Percentiles rank a stretch among this genome's conserved stretches.
Evolutionary conservation across 2,329 filamentous ascomycete genomes (phyloP).

Genomic region (Neofusicoccum sp.): DNA sequence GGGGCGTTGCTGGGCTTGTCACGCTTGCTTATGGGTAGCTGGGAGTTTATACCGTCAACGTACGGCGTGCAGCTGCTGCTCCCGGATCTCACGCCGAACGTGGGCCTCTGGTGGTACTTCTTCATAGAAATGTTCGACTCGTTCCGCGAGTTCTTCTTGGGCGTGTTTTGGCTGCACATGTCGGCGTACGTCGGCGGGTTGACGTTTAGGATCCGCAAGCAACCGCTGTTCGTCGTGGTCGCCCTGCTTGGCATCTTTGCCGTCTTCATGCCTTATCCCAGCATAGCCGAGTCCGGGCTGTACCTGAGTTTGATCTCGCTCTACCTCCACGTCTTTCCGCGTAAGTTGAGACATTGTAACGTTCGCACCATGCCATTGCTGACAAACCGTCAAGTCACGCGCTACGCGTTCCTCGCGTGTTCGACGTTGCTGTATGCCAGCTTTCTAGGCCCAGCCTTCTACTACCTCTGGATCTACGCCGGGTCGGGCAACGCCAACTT

Average conservation of each 20-base stretch:
- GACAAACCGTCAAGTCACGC: conserved; percentile 62
- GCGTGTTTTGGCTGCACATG: conserved; percentile 96
- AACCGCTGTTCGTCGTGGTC: conserved; percentile 82
- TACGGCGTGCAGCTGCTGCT: conserved; percentile 91
- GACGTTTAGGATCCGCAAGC: conserved; percentile 75
- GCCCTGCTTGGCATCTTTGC: conserved; percentile 86
- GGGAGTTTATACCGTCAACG: conserved; percentile 83
- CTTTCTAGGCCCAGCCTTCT: conserved; percentile 89
- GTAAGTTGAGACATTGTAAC: conserved; percentile 46
- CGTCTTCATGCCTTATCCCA: conserved; percentile 96
- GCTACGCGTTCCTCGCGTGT: conserved; percentile 85
- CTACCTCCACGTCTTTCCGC: conserved; percentile 86
- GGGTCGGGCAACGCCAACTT: conserved; percentile 98
- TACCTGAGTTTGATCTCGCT: conserved; percentile 81
- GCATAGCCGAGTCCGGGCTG: conserved; percentile 82
- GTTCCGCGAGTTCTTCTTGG: conserved; percentile 94
- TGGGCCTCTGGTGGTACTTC: conserved; percentile 99
- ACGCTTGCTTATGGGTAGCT: conserved; percentile 71
- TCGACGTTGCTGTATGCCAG: conserved; percentile 83
- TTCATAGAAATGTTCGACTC: conserved; percentile 99
- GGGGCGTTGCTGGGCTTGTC: conserved; percentile 68
- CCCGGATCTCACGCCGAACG: conserved; percentile 89
- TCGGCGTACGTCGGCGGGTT: conserved; percentile 85
- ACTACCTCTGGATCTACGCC: conserved; percentile 97
- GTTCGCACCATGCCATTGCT: not conserved